Evolutionary conservation across 1,139 yeast genomes (phyloP).

Genomic region (Ogataea hybrid): DNA sequence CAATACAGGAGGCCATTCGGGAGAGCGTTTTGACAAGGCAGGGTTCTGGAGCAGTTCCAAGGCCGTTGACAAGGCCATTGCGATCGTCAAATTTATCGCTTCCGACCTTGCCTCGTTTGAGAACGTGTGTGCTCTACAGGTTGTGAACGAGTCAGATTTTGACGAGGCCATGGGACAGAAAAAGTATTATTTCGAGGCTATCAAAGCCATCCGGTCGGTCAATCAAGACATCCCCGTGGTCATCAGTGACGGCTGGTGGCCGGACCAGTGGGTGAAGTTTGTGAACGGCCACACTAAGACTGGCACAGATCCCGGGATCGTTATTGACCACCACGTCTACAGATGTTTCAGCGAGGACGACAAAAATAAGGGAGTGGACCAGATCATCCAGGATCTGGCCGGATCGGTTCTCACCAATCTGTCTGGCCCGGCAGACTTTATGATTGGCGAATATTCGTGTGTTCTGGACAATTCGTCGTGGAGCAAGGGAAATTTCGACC

Average conservation of each 20-base stretch:
- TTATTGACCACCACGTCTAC: constrained; percentile 83
- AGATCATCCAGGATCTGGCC: constrained; percentile 58
- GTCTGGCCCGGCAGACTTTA: constrained; percentile 59
- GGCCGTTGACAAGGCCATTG: constrained; percentile 46
- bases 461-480: constrained; percentile 77
- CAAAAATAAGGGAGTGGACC: constrained; percentile 59
- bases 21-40: constrained; percentile 56
- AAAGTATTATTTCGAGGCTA: constrained; percentile 67
- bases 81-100: constrained; percentile 60
- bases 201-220: constrained; percentile 53
- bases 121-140: constrained; percentile 77
- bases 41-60: constrained; percentile 58
- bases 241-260: constrained; percentile 95
- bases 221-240: constrained; percentile 65
- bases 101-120: constrained; percentile 52
- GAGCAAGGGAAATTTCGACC: constrained; percentile 45
- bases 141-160: constrained; percentile 81
- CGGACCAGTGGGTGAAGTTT: constrained; percentile 76
- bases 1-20: constrained; percentile 81
- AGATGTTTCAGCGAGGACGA: constrained; percentile 82
- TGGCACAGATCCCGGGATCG: constrained; percentile 49
- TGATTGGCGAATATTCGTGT: constrained; percentile 90
- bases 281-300: constrained; percentile 42
- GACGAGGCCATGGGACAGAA: constrained; percentile 52
- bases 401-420: constrained; percentile 51